phyloP scores from a whole-genome alignment of 83 land plant genomes.

The Picea abies region DNA sequence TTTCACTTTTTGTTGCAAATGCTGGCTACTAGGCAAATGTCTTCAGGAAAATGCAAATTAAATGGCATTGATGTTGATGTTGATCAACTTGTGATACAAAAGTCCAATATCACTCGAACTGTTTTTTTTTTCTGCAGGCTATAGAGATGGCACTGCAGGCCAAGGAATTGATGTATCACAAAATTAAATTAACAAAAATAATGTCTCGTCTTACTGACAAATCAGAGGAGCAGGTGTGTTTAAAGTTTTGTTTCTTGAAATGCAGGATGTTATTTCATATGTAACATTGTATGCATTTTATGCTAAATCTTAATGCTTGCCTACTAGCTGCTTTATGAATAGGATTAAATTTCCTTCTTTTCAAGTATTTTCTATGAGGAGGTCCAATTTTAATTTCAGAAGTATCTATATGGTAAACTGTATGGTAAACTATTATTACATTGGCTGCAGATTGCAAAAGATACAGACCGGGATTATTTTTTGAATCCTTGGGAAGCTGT shows the following conservation, averaged over 20 bases:
- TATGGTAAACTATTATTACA: background rate
- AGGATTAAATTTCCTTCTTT: too few species aligned
- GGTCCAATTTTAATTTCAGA: background rate
- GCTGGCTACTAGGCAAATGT: background rate
- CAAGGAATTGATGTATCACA: slow-evolving; percentile 91
- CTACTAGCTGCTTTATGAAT: too few species aligned
- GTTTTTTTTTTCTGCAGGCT: slow-evolving; percentile 39
- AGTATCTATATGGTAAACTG: background rate
- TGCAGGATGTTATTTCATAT: background rate
- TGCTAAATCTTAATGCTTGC: too few species aligned
- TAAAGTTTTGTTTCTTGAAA: background rate
- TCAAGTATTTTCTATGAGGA: background rate
- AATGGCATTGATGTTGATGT: background rate
- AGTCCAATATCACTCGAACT: background rate
- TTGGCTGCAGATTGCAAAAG: slow-evolving; percentile 66
- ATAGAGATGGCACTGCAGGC: slow-evolving; percentile 76
- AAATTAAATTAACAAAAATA: slow-evolving; percentile 83
- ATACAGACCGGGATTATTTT: slow-evolving; percentile 85
- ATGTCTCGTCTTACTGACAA: slow-evolving; percentile 87
- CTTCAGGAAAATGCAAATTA: background rate
- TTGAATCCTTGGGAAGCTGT: slow-evolving; percentile 94
- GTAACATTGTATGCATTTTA: too few species aligned
- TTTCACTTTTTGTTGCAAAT: background rate
- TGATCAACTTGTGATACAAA: background rate
- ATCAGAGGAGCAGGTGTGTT: slow-evolving; percentile 67